Conservation (phyloP, 345 rosid genomes). For the Mercurialis annua region DNA sequence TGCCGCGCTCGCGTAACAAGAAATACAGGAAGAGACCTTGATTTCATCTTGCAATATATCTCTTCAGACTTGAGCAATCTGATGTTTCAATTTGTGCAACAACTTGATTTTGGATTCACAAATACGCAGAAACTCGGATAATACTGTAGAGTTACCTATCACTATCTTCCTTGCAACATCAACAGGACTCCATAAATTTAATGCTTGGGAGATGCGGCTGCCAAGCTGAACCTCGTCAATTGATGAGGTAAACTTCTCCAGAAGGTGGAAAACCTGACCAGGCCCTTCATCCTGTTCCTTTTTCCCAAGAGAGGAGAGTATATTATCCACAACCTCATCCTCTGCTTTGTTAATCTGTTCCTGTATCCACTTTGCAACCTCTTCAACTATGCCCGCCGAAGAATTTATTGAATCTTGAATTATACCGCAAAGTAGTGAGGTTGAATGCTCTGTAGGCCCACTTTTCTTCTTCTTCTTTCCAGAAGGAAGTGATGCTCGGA, state of each 20-base stretch:
- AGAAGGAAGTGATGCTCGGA: conserved; percentile 64
- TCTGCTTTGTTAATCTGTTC: conserved; percentile 47
- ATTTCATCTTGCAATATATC: not conserved
- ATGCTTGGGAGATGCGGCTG: conserved; percentile 47
- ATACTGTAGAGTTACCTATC: conserved; percentile 35
- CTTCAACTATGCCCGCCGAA: conserved; percentile 41
- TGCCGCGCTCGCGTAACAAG: not conserved
- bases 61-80: conserved; percentile 49
- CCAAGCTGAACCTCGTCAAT: conserved; percentile 52
- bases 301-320: conserved; percentile 41
- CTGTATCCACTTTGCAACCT: conserved; percentile 49
- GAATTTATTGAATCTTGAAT: conserved; percentile 53
- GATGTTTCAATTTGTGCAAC: conserved; percentile 52
- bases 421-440: conserved; percentile 36
- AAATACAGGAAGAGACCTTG: not conserved
- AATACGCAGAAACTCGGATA: conserved; percentile 50
- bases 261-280: conserved; percentile 53
- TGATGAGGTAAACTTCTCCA: conserved; percentile 43
- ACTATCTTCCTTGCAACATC: conserved; percentile 58
- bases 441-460: conserved; percentile 45
- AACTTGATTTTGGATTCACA: conserved; percentile 65
- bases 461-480: conserved; percentile 95
- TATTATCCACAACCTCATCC: conserved; percentile 49
- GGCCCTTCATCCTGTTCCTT: conserved; percentile 52
- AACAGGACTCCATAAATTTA: conserved; percentile 57